Conservation (phyloP, 116 monocot genomes). For the Posidonia oceanica region DNA sequence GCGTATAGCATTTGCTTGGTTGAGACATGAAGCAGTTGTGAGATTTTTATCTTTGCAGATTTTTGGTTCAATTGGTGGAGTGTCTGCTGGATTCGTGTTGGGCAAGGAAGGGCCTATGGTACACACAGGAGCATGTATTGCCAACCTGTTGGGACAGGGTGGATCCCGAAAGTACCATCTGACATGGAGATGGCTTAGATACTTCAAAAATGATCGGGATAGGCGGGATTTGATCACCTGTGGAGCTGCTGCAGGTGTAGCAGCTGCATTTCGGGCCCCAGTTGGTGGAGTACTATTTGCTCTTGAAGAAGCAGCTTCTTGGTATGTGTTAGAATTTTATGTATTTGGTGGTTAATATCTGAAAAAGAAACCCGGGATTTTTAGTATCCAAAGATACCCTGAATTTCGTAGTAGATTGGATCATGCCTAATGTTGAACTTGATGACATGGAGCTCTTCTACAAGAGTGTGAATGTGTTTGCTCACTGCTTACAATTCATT, state of each 20-base stretch:
- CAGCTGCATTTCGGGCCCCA: constrained; percentile 94
- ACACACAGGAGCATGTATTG: constrained; percentile 96
- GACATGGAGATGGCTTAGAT: constrained; percentile 92
- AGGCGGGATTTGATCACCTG: constrained; percentile 92
- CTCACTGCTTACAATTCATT: too few relatives aligned
- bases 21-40: too few relatives aligned
- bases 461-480: too few relatives aligned
- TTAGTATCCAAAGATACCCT: too few relatives aligned
- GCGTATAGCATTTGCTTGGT: too few relatives aligned
- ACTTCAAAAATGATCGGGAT: constrained; percentile 90
- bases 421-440: too few relatives aligned
- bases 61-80: constrained; percentile 84
- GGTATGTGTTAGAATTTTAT: constrained; percentile 28
- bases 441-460: too few relatives aligned
- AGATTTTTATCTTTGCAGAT: constrained; percentile 34
- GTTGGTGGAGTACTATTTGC: constrained; percentile 98
- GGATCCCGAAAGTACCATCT: constrained; percentile 94
- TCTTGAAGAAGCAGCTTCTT: constrained; percentile 97
- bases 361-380: background rate
- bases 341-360: background rate
- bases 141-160: constrained; percentile 81
- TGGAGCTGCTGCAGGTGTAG: constrained; percentile 91
- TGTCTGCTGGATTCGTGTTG: constrained; percentile 86
- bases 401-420: too few relatives aligned
- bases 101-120: constrained; percentile 99